Base-by-base conservation (phyloP, 768 basidiomycete genomes). In the Collybiopsis luxurians region DNA sequence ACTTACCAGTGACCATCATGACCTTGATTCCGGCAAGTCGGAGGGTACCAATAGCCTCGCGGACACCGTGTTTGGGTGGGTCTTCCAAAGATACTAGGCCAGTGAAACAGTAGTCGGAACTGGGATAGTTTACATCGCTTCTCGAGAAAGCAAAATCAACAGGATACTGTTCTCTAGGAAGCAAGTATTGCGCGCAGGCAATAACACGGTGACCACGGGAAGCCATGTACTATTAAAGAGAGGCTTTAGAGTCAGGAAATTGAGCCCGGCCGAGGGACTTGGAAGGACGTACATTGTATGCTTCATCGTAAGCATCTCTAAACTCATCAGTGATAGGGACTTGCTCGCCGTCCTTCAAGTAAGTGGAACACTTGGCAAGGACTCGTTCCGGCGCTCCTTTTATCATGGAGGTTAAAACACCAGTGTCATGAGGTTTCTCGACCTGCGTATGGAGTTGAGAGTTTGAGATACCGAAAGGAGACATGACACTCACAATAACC, bases 141-240 rank as follows among this genome's bases (percentile, higher is more conserved):
- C 77, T 83, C 9, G 82, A 79, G 70, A 88, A 88, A 1, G 72
- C 63, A 57, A 79, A 76, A 57, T 74, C 69, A 9, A 56, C 60
- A 3, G 80, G 75, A 63, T 82, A 87, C 60, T 72, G 57, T 24
- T 78, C 74, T 36, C 72, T 74, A 2, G 80, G 73, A 47, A 87
- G 80, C 17, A 85, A 77, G 17, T 68, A 66, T 61, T 86, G 85
- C 1, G 86, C 86, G 63, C 84, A 86, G n/a, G 84, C 86, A 55
- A 88, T 88, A 44, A 86, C 86, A 40, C 86, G 83, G 64, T 88
- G 86, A 17, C 86, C 86, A 58, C 86, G 76, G n/a, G 85, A 86
- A 0, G 86, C 85, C 86, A 88, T 88, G 67, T 88, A 88, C 84
- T 87, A 59, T 36, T 26, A 24, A 44, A 24, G 45, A 60, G 13